Conservation (phyloP, 2,329 filamentous ascomycete genomes). For the Fusarium austroafricanum region DNA sequence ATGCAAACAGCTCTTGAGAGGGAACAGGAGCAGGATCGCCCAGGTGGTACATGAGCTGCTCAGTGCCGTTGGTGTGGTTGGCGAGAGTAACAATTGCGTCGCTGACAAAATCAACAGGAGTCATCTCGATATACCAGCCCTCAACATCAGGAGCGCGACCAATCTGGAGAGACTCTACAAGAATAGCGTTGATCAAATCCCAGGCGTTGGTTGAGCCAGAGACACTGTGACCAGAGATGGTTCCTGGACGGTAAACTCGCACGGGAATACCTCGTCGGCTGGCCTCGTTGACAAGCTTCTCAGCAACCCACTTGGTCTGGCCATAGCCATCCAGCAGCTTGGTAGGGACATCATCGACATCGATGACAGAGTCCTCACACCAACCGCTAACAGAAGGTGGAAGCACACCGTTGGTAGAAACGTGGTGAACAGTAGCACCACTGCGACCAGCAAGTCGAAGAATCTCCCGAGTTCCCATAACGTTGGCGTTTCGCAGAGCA, state of each 20-base stretch:
- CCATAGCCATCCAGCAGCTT: conserved; percentile 80
- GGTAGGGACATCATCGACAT: conserved; percentile 74
- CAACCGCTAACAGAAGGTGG: conserved; percentile 74
- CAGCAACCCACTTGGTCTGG: conserved; percentile 85
- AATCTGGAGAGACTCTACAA: conserved; percentile 81
- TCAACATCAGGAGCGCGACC: conserved; percentile 77
- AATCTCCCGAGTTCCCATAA: conserved; percentile 82
- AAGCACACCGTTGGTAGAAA: conserved; percentile 84
- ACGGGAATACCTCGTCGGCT: conserved; percentile 75
- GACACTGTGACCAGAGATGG: conserved; percentile 80
- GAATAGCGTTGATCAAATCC: conserved; percentile 79
- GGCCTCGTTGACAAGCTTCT: conserved; percentile 78
- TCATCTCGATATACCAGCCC: conserved; percentile 85
- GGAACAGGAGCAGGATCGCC: conserved; percentile 78
- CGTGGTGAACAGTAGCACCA: conserved; percentile 79
- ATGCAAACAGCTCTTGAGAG: conserved; percentile 73
- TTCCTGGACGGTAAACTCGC: conserved; percentile 78
- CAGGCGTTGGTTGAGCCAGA: conserved; percentile 82
- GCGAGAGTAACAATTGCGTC: conserved; percentile 77
- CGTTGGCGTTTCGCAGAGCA: conserved; percentile 77
- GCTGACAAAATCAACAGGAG: conserved; percentile 84
- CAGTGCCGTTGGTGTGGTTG: conserved; percentile 69
- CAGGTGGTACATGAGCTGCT: conserved; percentile 77
- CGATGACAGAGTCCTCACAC: conserved; percentile 75
- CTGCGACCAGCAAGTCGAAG: conserved; percentile 75